Percentiles rank a stretch among this genome's conserved stretches.
phyloP scores from a whole-genome alignment of 176 grass and related monocot species.

The Cenchrus americanus region DNA sequence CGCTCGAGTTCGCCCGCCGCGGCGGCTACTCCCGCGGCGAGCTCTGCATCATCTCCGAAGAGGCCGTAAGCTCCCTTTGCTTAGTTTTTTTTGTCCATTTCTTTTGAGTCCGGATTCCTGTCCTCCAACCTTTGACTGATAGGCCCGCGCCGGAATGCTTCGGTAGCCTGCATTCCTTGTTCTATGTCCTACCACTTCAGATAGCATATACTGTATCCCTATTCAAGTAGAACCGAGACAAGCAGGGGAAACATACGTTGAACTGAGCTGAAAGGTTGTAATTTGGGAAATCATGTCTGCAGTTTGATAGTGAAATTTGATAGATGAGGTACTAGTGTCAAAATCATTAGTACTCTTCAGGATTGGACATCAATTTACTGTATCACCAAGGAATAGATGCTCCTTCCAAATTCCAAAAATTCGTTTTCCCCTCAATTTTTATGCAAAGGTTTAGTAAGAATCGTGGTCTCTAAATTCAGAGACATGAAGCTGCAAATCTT shows the following conservation, averaged over 20 bases:
- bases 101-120: background rate
- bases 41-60: slow-evolving; percentile 96
- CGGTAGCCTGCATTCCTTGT: background rate
- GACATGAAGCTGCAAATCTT: background rate
- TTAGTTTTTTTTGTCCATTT: background rate
- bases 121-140: background rate
- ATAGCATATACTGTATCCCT: background rate
- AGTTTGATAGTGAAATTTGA: slow-evolving; percentile 14
- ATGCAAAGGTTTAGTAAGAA: background rate
- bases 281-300: background rate
- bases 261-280: background rate
- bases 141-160: background rate
- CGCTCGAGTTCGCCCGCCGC: slow-evolving; percentile 81
- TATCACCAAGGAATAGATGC: background rate
- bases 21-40: slow-evolving; percentile 57
- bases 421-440: background rate
- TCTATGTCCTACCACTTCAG: background rate
- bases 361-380: slow-evolving; percentile 9
- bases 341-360: slow-evolving; percentile 7
- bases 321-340: background rate
- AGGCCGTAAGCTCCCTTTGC: slow-evolving; percentile 45
- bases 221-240: slow-evolving; percentile 4
- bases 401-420: slow-evolving; percentile 8
- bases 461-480: background rate
- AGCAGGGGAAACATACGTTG: background rate